Evolutionary conservation across 345 rosid genomes (phyloP).

Genomic region (Clausena lansium): DNA sequence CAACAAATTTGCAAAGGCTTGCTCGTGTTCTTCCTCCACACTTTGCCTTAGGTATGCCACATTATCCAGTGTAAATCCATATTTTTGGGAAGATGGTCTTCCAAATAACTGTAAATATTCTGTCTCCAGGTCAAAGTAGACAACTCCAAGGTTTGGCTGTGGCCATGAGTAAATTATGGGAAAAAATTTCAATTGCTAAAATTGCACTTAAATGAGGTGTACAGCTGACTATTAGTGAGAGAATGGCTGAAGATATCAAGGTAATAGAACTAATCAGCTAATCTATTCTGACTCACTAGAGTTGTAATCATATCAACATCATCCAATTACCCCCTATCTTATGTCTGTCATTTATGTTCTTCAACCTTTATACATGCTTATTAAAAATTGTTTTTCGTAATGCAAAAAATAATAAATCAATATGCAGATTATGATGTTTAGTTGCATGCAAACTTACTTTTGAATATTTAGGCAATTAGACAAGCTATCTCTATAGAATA

Average conservation of each 20-base stretch:
- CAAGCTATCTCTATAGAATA: background rate
- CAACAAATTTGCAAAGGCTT: conserved; percentile 73
- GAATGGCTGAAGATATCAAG: conserved; percentile 98
- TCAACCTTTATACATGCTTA: background rate
- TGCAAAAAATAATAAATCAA: background rate
- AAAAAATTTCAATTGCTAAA: conserved; percentile 77
- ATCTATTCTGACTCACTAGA: background rate
- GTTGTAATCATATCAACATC: background rate
- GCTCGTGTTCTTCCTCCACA: conserved; percentile 92
- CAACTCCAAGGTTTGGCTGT: conserved; percentile 89
- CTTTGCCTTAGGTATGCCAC: conserved; percentile 75
- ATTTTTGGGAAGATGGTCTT: conserved; percentile 8
- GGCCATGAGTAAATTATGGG: conserved; percentile 86
- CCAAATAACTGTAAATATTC: conserved; percentile 18
- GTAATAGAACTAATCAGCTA: conserved; percentile 32
- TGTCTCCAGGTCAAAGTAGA: conserved; percentile 76
- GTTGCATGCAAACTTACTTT: background rate
- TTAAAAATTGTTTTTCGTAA: background rate
- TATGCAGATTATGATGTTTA: background rate
- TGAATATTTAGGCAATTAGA: background rate
- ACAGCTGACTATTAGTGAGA: conserved; percentile 86
- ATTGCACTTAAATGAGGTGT: conserved; percentile 91
- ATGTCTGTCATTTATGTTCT: background rate
- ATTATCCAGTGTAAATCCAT: background rate
- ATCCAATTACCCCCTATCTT: background rate